phyloP scores from a whole-genome alignment of 345 rosid genomes.

The Theobroma cacao region DNA sequence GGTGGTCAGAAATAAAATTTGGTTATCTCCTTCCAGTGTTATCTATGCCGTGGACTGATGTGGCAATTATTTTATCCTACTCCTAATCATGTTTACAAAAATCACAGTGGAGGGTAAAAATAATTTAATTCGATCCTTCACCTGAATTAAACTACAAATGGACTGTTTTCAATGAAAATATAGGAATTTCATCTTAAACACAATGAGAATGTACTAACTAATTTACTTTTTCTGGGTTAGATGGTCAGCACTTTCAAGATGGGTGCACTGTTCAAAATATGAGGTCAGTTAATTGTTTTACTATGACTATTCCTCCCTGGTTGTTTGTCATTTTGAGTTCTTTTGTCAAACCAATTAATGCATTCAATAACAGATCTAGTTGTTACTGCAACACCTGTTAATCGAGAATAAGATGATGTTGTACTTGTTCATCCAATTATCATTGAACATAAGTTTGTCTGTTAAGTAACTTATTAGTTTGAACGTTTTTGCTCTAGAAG shows the following conservation, averaged over 20 bases:
- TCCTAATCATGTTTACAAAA: background rate
- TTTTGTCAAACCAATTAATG: background rate
- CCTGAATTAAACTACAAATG: background rate
- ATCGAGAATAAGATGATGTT: background rate
- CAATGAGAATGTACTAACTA: constrained; percentile 13
- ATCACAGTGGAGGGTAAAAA: background rate
- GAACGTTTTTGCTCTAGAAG: background rate
- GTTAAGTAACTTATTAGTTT: background rate
- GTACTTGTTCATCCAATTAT: background rate
- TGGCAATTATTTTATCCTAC: background rate
- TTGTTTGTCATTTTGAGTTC: background rate
- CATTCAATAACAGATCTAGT: background rate
- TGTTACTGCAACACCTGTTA: background rate
- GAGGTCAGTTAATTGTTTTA: constrained; percentile 40
- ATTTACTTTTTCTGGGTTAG: constrained; percentile 26
- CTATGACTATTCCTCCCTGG: background rate
- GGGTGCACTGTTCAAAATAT: constrained; percentile 68
- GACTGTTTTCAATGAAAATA: background rate
- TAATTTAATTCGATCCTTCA: background rate
- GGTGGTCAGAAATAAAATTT: background rate
- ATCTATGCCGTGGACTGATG: background rate
- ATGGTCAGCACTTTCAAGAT: constrained; percentile 58
- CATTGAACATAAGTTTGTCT: background rate
- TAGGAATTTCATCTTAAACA: background rate
- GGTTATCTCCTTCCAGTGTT: background rate